A percentile compares a stretch with the other conserved stretches of the same genome.
phyloP scores from a whole-genome alignment of 495 filamentous ascomycete genomes.

The Aspergillus wentii region DNA sequence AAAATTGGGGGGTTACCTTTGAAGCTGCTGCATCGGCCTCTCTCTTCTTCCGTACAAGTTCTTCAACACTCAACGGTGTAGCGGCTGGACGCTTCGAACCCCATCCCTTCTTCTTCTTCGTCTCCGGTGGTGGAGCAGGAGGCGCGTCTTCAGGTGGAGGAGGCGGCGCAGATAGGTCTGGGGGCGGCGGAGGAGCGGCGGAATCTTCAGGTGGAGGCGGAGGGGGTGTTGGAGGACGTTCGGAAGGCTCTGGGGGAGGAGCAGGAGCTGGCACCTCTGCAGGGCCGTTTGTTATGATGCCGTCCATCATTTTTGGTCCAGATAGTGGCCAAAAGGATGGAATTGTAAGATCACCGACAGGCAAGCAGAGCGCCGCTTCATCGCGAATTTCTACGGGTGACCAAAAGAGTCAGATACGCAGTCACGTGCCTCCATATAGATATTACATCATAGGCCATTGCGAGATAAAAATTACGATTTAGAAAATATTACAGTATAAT shows the following conservation, averaged over 20 bases:
- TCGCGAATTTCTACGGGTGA: conserved; percentile 29
- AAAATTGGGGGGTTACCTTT: conserved; percentile 45
- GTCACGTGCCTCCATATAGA: no score
- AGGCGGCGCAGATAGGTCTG: conserved; percentile 43
- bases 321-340: neutral
- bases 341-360: neutral
- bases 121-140: conserved; percentile 50
- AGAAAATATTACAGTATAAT: no score
- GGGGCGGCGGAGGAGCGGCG: conserved; percentile 39
- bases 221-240: conserved; percentile 42
- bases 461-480: no score
- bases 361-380: conserved; percentile 1
- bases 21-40: conserved; percentile 73
- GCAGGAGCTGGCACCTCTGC: neutral
- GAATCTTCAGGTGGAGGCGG: conserved; percentile 52
- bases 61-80: conserved; percentile 68
- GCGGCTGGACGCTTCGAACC: conserved; percentile 31
- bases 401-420: conserved; percentile 9
- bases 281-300: neutral
- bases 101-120: conserved; percentile 57
- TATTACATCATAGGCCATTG: no score
- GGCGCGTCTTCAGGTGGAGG: conserved; percentile 51
- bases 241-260: conserved; percentile 34
- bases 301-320: neutral
- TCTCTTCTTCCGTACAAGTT: conserved; percentile 71